Conservation (phyloP, 2,329 filamentous ascomycete genomes). For the Esteya vermicola region DNA sequence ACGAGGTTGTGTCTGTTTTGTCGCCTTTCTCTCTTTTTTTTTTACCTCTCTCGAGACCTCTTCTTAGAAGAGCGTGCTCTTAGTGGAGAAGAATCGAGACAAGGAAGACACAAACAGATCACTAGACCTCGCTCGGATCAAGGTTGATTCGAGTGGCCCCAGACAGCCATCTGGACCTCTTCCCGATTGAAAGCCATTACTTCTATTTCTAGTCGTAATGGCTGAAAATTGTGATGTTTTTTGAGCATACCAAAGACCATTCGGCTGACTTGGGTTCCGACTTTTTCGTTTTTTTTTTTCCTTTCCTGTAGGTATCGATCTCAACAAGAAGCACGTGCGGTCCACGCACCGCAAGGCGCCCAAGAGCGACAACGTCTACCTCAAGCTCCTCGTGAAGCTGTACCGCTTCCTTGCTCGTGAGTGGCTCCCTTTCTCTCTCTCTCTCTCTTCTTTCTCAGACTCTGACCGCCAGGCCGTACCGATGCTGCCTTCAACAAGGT, state of each 20-base stretch:
- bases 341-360: slow-evolving; percentile 78
- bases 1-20: not conserved
- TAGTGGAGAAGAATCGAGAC: not conserved
- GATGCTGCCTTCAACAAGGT: slow-evolving; percentile 98
- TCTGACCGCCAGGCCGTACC: slow-evolving; percentile 57
- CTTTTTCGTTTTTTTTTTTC: slow-evolving; percentile 15
- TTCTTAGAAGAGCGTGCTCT: too few species aligned
- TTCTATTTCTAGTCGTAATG: too few species aligned
- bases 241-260: slow-evolving; percentile 48
- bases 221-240: too few species aligned
- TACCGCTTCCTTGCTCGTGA: slow-evolving; percentile 94
- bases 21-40: not conserved
- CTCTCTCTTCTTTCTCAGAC: not conserved
- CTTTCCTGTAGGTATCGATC: slow-evolving; percentile 52
- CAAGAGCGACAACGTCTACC: slow-evolving; percentile 97
- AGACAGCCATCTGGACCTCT: not conserved
- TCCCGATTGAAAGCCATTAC: too few species aligned
- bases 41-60: not conserved
- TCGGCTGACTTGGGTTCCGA: slow-evolving; percentile 37
- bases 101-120: too few species aligned
- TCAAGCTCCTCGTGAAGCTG: slow-evolving; percentile 94
- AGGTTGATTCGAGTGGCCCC: too few species aligned
- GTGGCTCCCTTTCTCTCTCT: slow-evolving; percentile 25
- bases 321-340: slow-evolving; percentile 55
- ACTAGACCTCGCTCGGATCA: not conserved